Conservation (phyloP, 176 grass and related monocot genomes). For the Aegilops umbellulata region DNA sequence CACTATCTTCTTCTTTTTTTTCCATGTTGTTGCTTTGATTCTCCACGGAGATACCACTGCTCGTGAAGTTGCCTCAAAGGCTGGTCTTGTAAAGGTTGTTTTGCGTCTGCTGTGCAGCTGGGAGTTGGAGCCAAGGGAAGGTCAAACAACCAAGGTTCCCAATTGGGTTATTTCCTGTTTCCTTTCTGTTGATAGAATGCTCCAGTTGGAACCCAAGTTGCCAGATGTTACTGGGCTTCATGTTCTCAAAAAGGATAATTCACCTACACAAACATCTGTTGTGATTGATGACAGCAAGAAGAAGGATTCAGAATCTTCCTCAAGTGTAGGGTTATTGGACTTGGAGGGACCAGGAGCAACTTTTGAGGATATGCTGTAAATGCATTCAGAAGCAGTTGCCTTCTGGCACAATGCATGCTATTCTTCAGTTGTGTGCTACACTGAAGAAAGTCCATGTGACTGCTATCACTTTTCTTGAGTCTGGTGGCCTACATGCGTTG, state of each 20-base stretch:
- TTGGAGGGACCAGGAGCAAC: constrained; percentile 6
- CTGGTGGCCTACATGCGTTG: too few species aligned
- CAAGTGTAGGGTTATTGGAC: constrained; percentile 54
- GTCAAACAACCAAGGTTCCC: constrained; percentile 52
- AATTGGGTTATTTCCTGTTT: constrained; percentile 96
- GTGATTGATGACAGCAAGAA: constrained; percentile 69
- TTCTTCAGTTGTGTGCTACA: too few species aligned
- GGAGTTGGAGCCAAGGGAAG: constrained; percentile 49
- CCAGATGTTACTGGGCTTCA: constrained; percentile 74
- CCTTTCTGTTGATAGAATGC: constrained; percentile 92
- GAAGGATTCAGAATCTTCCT: constrained; percentile 45
- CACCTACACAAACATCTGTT: constrained; percentile 43
- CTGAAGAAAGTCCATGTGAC: too few species aligned
- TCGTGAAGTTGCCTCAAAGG: constrained; percentile 66
- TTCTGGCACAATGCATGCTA: too few species aligned
- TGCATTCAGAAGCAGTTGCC: too few species aligned
- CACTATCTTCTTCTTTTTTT: constrained; percentile 28
- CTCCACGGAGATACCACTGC: constrained; percentile 82
- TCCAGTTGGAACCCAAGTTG: constrained; percentile 86
- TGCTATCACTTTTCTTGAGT: too few species aligned
- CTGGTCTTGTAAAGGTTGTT: constrained; percentile 79
- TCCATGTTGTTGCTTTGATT: constrained; percentile 95
- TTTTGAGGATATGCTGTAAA: too few species aligned
- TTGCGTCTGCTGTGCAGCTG: constrained; percentile 73
- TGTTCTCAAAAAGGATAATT: constrained; percentile 71